Base-by-base conservation (phyloP, 2,329 filamentous ascomycete species). In the Pseudocercospora eumusae region DNA sequence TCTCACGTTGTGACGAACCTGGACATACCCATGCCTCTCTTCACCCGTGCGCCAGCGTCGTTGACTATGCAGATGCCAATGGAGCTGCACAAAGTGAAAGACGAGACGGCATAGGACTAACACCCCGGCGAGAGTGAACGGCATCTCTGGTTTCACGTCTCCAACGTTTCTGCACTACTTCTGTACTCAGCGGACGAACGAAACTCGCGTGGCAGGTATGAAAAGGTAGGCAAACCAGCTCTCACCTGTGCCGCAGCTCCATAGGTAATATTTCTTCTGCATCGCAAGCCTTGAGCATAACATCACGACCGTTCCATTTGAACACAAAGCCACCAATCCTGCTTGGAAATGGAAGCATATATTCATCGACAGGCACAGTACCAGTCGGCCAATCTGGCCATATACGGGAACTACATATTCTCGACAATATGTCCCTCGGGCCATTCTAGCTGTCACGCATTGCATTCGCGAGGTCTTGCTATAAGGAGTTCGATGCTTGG, bases 251-350 rank as follows among this genome's bases (percentile, higher is more conserved):
- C 6, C 27, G 45, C 21, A n/a, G 40, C 13, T 50, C 21, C 45
- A 23, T n/a, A n/a, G n/a, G n/a, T n/a, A n/a, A n/a, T n/a, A n/a
- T n/a, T n/a, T n/a, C n/a, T n/a, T n/a, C n/a, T n/a, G n/a, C n/a
- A n/a, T n/a, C n/a, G 45, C n/a, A 15, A 40, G 36, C 15, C 4
- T 40, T 40, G 36, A 40, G 36, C 36, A 40, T 40, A 40, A 15
- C 20, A 42, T 21, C 31, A 23, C 9, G 18, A 44, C 7, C 23
- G 28, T 23, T 31, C 3, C 20, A 15, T 23, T 8, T 49, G 7
- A 57, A 57, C 56, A 31, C 49, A 21, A 57, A 47, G 20, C 56
- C 42, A 18, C 56, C 56, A 7, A 5, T 57, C 4, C 36, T 21
- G 6, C 11, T 57, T 2, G 47, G 47, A 7, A 36, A 36, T 36